phyloP scores from a whole-genome alignment of 2,329 filamentous ascomycete genomes.

The Ilyonectria mors-panacis region DNA sequence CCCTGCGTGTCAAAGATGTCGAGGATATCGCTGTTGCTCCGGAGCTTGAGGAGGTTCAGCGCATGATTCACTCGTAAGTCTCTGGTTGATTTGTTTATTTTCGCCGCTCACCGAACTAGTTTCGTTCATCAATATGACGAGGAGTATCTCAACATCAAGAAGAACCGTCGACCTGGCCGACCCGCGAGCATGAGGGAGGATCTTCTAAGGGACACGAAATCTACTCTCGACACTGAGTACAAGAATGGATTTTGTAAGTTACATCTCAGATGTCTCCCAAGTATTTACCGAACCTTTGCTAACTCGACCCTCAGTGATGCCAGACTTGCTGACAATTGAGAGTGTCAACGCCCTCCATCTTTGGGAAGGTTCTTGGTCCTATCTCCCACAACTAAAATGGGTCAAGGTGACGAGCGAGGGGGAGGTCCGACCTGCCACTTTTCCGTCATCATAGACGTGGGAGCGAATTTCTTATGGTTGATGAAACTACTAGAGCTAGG shows the following conservation, averaged over 20 bases:
- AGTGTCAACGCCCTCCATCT: conserved; percentile 76
- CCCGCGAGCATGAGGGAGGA: conserved; percentile 85
- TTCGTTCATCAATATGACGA: conserved; percentile 80
- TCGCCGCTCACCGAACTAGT: conserved; percentile 52
- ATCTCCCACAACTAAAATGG: conserved; percentile 83
- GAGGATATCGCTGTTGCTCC: conserved; percentile 69
- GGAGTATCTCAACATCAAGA: conserved; percentile 76
- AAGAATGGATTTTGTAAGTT: conserved; percentile 83
- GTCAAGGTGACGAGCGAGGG: conserved; percentile 79
- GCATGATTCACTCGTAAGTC: conserved; percentile 72
- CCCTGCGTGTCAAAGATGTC: conserved; percentile 57
- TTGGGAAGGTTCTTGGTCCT: conserved; percentile 90
- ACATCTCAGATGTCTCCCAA: not conserved
- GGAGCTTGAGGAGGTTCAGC: conserved; percentile 70
- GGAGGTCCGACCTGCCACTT: conserved; percentile 76
- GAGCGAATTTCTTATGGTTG: not conserved
- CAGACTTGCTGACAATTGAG: conserved; percentile 79
- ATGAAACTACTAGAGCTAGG: not conserved
- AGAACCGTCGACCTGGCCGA: conserved; percentile 81
- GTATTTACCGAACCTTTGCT: conserved; percentile 21
- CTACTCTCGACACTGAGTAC: conserved; percentile 83
- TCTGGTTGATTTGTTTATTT: not conserved
- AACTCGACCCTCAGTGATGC: conserved; percentile 68
- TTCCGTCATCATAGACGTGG: conserved; percentile 73
- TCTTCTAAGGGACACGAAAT: conserved; percentile 79